phyloP scores from a whole-genome alignment of 2,329 filamentous ascomycete genomes.

The Aaosphaeria pasadenensis region DNA sequence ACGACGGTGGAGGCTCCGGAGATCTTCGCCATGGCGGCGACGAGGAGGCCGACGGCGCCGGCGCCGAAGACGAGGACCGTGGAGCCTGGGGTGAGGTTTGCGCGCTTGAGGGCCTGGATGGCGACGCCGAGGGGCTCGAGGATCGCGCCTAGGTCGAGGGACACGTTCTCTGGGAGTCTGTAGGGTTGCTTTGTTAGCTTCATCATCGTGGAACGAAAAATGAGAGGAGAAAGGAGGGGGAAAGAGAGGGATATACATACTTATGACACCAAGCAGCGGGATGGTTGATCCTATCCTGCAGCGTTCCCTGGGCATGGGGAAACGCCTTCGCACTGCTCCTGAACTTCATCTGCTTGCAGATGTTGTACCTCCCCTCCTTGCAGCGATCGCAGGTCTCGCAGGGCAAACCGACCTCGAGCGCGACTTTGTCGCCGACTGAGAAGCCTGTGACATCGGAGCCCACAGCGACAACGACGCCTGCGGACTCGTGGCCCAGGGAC shows the following conservation, averaged over 20 bases:
- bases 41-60: conserved; percentile 59
- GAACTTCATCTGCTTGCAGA: conserved; percentile 59
- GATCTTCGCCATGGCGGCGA: conserved; percentile 55
- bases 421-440: conserved; percentile 74
- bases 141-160: conserved; percentile 56
- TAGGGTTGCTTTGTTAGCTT: no score
- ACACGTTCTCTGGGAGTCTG: conserved; percentile 51
- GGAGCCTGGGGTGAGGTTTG: conserved; percentile 44
- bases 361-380: conserved; percentile 58
- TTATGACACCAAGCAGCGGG: conserved; percentile 59
- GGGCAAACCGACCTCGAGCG: conserved; percentile 87
- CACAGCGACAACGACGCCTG: conserved; percentile 72
- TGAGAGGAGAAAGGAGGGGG: background rate
- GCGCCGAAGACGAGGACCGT: conserved; percentile 60
- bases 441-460: conserved; percentile 64
- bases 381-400: conserved; percentile 65
- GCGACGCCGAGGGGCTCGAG: conserved; percentile 61
- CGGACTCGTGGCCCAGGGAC: conserved; percentile 74
- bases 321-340: conserved; percentile 58
- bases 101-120: conserved; percentile 57
- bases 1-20: conserved; percentile 54
- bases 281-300: conserved; percentile 62
- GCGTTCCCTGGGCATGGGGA: conserved; percentile 62
- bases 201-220: conserved; percentile 2
- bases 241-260: conserved; percentile 13